Evolutionary conservation across 768 basidiomycete species (phyloP).

Genomic region (Amanita jacksonii): DNA sequence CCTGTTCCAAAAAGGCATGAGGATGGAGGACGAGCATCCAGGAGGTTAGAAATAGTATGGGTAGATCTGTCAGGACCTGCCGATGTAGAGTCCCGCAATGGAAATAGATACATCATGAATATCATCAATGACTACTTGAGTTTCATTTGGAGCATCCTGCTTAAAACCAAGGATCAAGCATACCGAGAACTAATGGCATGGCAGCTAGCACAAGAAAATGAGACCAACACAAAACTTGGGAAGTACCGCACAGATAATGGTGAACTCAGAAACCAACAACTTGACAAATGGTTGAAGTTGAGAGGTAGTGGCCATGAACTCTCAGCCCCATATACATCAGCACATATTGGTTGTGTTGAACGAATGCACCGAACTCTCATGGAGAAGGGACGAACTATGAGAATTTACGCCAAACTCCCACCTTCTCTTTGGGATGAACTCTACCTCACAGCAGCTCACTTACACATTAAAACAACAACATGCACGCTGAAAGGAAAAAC

Average conservation of each 20-base stretch:
- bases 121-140: slow-evolving; percentile 25
- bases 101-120: slow-evolving; percentile 23
- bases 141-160: slow-evolving; percentile 23
- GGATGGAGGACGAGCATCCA: slow-evolving; percentile 15
- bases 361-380: slow-evolving; percentile 25
- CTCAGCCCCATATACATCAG: slow-evolving; percentile 26
- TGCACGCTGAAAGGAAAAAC: slow-evolving; percentile 7
- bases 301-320: slow-evolving; percentile 11
- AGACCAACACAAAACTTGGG: slow-evolving; percentile 13
- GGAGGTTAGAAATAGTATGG: slow-evolving; percentile 20
- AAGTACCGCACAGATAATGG: slow-evolving; percentile 12
- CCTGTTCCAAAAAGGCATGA: slow-evolving; percentile 21
- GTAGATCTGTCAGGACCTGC: slow-evolving; percentile 22
- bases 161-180: slow-evolving; percentile 19
- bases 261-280: slow-evolving; percentile 12
- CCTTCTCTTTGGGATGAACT: slow-evolving; percentile 24
- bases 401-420: slow-evolving; percentile 13
- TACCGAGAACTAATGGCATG: slow-evolving; percentile 18
- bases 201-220: slow-evolving; percentile 15
- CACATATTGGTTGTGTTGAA: slow-evolving; percentile 26
- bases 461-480: slow-evolving; percentile 13
- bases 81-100: slow-evolving; percentile 15
- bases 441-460: slow-evolving; percentile 19
- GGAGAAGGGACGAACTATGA: slow-evolving; percentile 22
- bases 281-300: slow-evolving; percentile 13